Conservation (phyloP, 2,329 filamentous ascomycete genomes). For the Phaeosphaeriaceae sp. region DNA sequence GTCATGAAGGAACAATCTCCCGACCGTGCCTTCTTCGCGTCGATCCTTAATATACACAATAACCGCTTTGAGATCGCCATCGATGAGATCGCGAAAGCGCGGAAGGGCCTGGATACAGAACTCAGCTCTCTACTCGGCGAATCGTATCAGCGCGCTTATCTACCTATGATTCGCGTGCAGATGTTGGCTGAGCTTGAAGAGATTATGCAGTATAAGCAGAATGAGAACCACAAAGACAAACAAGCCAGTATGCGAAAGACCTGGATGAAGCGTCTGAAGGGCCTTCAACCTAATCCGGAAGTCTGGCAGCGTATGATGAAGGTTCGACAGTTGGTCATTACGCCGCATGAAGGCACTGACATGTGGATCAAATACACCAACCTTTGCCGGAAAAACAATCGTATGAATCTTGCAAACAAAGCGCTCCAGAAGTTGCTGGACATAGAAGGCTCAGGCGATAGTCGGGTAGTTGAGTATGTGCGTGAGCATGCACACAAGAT, state of each 20-base stretch:
- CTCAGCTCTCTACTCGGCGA: conserved; percentile 96
- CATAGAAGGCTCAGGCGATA: conserved; percentile 39
- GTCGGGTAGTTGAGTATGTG: conserved; percentile 42
- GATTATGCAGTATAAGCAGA: conserved; percentile 97
- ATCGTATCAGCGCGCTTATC: conserved; percentile 96
- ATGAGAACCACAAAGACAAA: conserved; percentile 77
- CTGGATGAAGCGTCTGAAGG: conserved; percentile 94
- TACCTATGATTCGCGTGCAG: conserved; percentile 96
- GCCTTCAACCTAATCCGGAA: conserved; percentile 95
- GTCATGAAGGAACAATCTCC: conserved; percentile 95
- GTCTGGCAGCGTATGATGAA: conserved; percentile 99
- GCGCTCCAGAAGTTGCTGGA: conserved; percentile 86
- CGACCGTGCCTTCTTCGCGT: conserved; percentile 96
- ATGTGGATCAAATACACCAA: conserved; percentile 99
- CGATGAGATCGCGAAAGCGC: conserved; percentile 86
- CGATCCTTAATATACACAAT: conserved; percentile 90
- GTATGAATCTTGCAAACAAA: conserved; percentile 94
- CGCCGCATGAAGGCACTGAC: conserved; percentile 90
- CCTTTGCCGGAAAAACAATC: conserved; percentile 92
- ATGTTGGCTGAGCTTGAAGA: conserved; percentile 99
- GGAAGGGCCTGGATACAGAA: conserved; percentile 93
- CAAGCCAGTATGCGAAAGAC: conserved; percentile 89
- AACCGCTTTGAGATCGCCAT: conserved; percentile 94
- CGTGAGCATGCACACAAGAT: conserved; percentile 52
- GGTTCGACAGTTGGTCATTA: conserved; percentile 88